Evolutionary conservation across 257 asterid species (phyloP).

Genomic region (Solanum boliviense): DNA sequence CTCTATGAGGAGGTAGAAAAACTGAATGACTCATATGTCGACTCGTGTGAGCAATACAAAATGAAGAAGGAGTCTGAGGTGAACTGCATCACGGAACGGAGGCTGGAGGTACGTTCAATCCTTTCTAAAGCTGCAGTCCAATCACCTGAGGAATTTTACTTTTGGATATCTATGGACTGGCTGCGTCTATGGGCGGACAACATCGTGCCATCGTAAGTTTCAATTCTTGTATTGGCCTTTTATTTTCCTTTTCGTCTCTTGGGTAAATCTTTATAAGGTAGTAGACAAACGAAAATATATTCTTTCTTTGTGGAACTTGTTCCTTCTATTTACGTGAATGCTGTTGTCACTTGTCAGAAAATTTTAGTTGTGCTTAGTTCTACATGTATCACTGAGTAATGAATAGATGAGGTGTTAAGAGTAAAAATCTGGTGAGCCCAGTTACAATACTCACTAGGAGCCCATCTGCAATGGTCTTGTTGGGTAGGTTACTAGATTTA

Average conservation of each 20-base stretch:
- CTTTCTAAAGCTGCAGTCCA: slow-evolving; percentile 79
- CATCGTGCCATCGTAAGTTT: slow-evolving; percentile 53
- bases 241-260: slow-evolving; percentile 1
- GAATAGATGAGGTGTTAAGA: background rate
- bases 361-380: background rate
- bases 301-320: background rate
- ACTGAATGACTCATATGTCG: slow-evolving; percentile 38
- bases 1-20: slow-evolving; percentile 53
- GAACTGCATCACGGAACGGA: slow-evolving; percentile 44
- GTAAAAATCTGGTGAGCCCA: background rate
- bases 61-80: slow-evolving; percentile 52
- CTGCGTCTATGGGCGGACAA: slow-evolving; percentile 97
- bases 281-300: background rate
- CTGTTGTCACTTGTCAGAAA: background rate
- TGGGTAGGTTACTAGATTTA: background rate
- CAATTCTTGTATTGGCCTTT: background rate
- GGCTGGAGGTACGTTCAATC: slow-evolving; percentile 79
- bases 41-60: slow-evolving; percentile 62
- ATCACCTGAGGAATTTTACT: slow-evolving; percentile 50
- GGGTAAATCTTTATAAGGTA: background rate
- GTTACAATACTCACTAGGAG: background rate
- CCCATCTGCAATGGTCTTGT: background rate
- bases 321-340: background rate
- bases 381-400: background rate
- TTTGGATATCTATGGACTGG: slow-evolving; percentile 92